Percentiles rank a stretch among this genome's conserved stretches.
These are phyloP conservation scores for Candolleomyces eurysporus DNA, from an alignment of 768 basidiomycete genomes.

Conservation along the genomic window DNA sequence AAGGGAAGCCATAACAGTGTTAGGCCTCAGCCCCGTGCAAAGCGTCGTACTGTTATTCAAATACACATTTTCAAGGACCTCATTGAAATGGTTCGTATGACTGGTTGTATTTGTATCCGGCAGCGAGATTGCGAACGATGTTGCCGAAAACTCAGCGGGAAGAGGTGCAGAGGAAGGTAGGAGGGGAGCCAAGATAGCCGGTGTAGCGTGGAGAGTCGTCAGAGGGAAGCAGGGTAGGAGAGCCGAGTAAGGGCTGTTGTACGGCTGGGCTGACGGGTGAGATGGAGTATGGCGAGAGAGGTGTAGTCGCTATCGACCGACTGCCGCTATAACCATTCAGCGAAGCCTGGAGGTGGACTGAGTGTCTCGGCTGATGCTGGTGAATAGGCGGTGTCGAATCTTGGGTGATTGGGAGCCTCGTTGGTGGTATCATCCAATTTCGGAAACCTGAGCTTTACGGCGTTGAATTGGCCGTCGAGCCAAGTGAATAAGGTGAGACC, in stretches of 20 bases:
- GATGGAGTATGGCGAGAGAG: conserved; percentile 12
- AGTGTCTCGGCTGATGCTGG: not conserved
- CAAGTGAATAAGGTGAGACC: conserved; percentile 41
- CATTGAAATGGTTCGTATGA: not conserved
- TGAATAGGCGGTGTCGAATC: not conserved
- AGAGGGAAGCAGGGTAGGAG: conserved; percentile 38
- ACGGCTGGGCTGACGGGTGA: conserved; percentile 7
- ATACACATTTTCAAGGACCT: conserved; percentile 31
- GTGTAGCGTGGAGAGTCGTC: conserved; percentile 35
- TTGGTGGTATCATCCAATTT: conserved; percentile 29
- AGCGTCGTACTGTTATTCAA: conserved; percentile 44
- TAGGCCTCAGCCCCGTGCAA: conserved; percentile 44
- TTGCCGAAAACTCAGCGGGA: not conserved
- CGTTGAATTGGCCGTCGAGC: conserved; percentile 43
- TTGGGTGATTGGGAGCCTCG: not conserved
- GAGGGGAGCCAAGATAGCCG: conserved; percentile 29
- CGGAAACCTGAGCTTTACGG: conserved; percentile 39
- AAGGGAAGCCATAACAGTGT: conserved; percentile 34
- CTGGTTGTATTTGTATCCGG: not conserved
- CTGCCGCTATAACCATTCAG: not conserved
- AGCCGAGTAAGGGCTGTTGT: conserved; percentile 18
- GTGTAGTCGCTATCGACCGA: too few species aligned
- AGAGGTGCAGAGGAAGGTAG: conserved; percentile 1
- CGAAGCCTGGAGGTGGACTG: not conserved
- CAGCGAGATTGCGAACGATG: conserved; percentile 3